Conservation (phyloP, 192 early-diverging fungal genomes). For the Coemansia sp. region DNA sequence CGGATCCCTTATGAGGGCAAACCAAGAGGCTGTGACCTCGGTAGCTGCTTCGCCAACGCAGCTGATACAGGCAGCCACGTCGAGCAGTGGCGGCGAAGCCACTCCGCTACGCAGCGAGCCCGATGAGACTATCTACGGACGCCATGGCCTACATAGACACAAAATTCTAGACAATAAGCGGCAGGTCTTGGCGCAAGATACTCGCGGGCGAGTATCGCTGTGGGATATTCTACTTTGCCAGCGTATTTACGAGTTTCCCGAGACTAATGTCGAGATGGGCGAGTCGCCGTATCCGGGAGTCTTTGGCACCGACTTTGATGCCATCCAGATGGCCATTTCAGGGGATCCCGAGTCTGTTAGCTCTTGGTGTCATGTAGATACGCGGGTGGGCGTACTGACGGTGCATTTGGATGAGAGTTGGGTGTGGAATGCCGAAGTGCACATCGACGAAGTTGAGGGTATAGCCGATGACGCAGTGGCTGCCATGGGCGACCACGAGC, state of each 20-base stretch:
- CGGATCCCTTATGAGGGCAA: conserved; percentile 28
- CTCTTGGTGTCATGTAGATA: conserved; percentile 93
- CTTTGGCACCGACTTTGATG: conserved; percentile 45
- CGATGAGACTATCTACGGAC: conserved; percentile 51
- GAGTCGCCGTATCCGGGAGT: conserved; percentile 38
- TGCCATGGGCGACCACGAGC: conserved; percentile 43
- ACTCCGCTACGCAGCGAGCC: conserved; percentile 39
- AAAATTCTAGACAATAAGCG: conserved; percentile 79
- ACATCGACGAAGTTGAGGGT: conserved; percentile 74
- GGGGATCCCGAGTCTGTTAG: conserved; percentile 69
- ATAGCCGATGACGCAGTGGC: conserved; percentile 34
- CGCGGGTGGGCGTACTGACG: conserved; percentile 81
- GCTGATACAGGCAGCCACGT: neutral
- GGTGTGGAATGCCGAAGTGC: conserved; percentile 88
- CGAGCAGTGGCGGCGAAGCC: neutral
- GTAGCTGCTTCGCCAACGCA: neutral
- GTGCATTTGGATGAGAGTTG: conserved; percentile 78
- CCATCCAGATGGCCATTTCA: conserved; percentile 21
- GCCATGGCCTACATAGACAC: conserved; percentile 66
- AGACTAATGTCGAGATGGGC: conserved; percentile 44
- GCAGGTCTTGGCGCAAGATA: conserved; percentile 82
- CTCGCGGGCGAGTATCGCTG: conserved; percentile 70
- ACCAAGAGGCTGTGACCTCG: neutral
- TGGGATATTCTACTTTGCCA: conserved; percentile 88
- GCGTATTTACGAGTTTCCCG: conserved; percentile 51